Percentiles rank a stretch among this genome's conserved stretches.
phyloP scores from a whole-genome alignment of 2,329 filamentous ascomycete genomes.

The Penicillium sp. region DNA sequence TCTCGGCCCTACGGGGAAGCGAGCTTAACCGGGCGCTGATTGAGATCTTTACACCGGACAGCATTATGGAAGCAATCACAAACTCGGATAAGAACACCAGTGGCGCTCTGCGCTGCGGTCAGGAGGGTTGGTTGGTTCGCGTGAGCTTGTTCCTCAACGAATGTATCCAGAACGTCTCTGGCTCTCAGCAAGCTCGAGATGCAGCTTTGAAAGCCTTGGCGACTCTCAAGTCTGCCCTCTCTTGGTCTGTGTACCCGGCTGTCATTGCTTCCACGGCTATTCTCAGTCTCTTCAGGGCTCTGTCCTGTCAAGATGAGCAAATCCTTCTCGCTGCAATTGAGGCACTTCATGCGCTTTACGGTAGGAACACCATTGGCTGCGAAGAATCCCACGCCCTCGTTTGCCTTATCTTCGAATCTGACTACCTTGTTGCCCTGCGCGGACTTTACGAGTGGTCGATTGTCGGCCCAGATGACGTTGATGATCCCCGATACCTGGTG shows the following conservation, averaged over 20 bases:
- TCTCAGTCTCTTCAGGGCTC: constrained; percentile 67
- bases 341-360: constrained; percentile 80
- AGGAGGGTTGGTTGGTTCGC: constrained; percentile 85
- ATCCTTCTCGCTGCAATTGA: constrained; percentile 80
- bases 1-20: constrained; percentile 79
- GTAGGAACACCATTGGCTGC: constrained; percentile 71
- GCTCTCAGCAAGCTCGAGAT: constrained; percentile 66
- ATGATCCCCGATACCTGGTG: constrained; percentile 88
- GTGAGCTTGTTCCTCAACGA: constrained; percentile 72
- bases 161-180: constrained; percentile 68
- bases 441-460: constrained; percentile 78
- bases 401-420: constrained; percentile 74
- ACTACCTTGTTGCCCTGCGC: constrained; percentile 70
- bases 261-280: constrained; percentile 72
- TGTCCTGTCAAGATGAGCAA: constrained; percentile 69
- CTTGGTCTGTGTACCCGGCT: constrained; percentile 85
- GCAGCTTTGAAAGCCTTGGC: constrained; percentile 77
- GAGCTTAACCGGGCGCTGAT: constrained; percentile 86
- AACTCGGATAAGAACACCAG: constrained; percentile 72
- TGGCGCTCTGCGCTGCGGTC: constrained; percentile 70
- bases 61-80: constrained; percentile 73
- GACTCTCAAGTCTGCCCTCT: constrained; percentile 75
- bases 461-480: constrained; percentile 77
- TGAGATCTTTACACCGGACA: constrained; percentile 84
- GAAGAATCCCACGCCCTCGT: constrained; percentile 78